Percentiles rank a stretch among this genome's conserved stretches.
Conservation (phyloP, 2,329 filamentous ascomycete species). For the Colletotrichum euphorbiae region DNA sequence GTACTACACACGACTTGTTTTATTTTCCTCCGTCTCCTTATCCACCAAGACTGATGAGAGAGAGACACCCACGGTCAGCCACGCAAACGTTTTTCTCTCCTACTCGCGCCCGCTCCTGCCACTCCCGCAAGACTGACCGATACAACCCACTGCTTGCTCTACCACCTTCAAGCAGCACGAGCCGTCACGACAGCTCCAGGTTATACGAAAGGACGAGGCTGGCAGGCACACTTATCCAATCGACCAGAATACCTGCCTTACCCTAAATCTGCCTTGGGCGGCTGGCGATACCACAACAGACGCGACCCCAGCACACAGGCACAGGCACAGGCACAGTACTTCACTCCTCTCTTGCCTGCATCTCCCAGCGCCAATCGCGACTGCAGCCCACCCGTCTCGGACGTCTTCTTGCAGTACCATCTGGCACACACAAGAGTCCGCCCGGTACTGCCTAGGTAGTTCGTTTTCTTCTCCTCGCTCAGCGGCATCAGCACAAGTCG, state of each 20-base stretch:
- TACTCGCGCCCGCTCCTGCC: background rate
- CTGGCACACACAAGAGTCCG: background rate
- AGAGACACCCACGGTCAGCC: background rate
- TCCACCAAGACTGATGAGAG: background rate
- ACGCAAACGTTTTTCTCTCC: slow-evolving; percentile 1
- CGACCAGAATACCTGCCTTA: background rate
- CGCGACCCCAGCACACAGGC: slow-evolving; percentile 18
- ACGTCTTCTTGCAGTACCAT: slow-evolving; percentile 12
- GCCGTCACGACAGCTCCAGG: background rate
- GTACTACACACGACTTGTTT: background rate
- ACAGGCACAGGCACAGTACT: slow-evolving; percentile 10
- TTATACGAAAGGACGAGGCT: background rate
- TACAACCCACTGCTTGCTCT: background rate
- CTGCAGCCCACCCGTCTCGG: slow-evolving; percentile 22
- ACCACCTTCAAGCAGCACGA: background rate
- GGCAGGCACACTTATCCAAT: background rate
- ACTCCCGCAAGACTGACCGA: slow-evolving; percentile 11
- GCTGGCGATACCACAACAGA: slow-evolving; percentile 1
- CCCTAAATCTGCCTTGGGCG: slow-evolving; percentile 20
- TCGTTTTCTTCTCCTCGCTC: background rate
- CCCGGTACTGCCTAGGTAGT: background rate
- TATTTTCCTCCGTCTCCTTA: background rate
- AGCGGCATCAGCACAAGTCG: background rate
- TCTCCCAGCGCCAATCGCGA: slow-evolving; percentile 28
- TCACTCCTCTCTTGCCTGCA: background rate